These are phyloP conservation scores for Phytopythium sindhum DNA, from an alignment of 352 stramenopile genomes.

Conservation along the genomic window DNA sequence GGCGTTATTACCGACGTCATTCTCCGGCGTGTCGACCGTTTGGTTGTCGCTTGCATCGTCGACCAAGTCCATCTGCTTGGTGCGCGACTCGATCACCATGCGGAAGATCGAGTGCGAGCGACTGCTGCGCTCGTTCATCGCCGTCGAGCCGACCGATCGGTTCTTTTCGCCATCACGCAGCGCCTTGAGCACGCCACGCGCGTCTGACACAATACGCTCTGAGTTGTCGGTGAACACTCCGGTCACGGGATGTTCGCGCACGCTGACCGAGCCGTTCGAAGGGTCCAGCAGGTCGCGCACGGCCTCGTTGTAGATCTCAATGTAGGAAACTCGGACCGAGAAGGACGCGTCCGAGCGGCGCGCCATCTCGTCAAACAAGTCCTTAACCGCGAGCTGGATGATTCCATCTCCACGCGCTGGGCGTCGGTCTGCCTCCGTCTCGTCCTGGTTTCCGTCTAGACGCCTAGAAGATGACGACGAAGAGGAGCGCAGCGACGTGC, in stretches of 20 bases:
- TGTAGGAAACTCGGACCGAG: constrained; percentile 92
- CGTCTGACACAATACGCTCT: constrained; percentile 37
- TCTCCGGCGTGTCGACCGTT: constrained; percentile 1
- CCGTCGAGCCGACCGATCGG: constrained; percentile 33
- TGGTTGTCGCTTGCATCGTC: constrained; percentile 20
- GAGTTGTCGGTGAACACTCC: constrained; percentile 52
- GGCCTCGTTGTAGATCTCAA: constrained; percentile 98
- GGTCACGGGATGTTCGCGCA: constrained; percentile 44
- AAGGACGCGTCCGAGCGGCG: constrained; percentile 61
- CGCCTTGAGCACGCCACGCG: constrained; percentile 30
- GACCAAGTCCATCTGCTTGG: constrained; percentile 5
- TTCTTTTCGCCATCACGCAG: constrained; percentile 42
- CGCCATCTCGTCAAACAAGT: constrained; percentile 53
- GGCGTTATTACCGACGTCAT: constrained; percentile 5
- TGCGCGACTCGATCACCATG: constrained; percentile 31
- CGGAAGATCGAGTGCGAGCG: constrained; percentile 56
- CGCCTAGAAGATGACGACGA: constrained; percentile 6
- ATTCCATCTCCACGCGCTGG: constrained; percentile 31
- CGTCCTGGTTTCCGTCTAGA: constrained; percentile 8
- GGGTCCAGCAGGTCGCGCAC: constrained; percentile 90
- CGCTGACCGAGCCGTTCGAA: constrained; percentile 24
- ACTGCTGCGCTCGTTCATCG: constrained; percentile 58
- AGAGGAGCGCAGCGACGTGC: constrained; percentile 16
- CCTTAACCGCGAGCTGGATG: constrained; percentile 41
- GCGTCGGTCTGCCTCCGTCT: constrained; percentile 29